Evolutionary conservation across 2,329 filamentous ascomycete genomes (phyloP).

Genomic region (Penicillium capsulatum): DNA sequence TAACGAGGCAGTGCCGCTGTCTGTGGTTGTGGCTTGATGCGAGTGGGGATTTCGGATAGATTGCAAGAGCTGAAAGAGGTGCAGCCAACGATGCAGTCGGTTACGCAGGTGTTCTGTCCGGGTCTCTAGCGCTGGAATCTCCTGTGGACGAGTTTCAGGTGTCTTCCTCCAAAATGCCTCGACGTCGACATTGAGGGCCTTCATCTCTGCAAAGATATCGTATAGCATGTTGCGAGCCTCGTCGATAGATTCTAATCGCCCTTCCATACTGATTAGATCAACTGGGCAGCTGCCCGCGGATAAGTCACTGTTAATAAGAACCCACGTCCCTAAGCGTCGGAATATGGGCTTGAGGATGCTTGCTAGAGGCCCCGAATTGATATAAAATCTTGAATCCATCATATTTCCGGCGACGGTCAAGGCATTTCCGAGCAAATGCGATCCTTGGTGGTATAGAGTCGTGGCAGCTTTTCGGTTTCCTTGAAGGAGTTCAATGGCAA

Average conservation of each 20-base stretch:
- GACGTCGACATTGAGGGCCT: constrained; percentile 9
- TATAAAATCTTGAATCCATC: background rate
- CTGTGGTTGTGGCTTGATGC: background rate
- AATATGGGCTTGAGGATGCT: constrained; percentile 12
- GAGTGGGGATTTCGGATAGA: background rate
- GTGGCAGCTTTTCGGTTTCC: constrained; percentile 14
- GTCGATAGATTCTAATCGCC: constrained; percentile 3
- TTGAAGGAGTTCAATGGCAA: constrained; percentile 19
- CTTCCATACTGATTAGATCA: background rate
- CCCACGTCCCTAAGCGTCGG: constrained; percentile 13
- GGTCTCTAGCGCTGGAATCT: background rate
- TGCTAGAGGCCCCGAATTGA: background rate
- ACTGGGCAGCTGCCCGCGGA: constrained; percentile 2
- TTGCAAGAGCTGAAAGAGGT: constrained; percentile 3
- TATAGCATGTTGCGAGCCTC: constrained; percentile 16
- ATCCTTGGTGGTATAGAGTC: constrained; percentile 10
- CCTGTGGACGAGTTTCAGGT: background rate
- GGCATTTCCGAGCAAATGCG: constrained; percentile 8
- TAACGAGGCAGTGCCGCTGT: constrained; percentile 3
- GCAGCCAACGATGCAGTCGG: constrained; percentile 8
- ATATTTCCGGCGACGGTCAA: background rate
- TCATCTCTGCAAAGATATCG: constrained; percentile 16
- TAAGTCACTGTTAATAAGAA: constrained; percentile 5
- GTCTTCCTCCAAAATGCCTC: constrained; percentile 8
- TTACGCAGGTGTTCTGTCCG: constrained; percentile 4